A percentile compares a stretch with the other conserved stretches of the same genome.
Conservation (phyloP, 306 rosid species). For the Abrus pulchellus region DNA sequence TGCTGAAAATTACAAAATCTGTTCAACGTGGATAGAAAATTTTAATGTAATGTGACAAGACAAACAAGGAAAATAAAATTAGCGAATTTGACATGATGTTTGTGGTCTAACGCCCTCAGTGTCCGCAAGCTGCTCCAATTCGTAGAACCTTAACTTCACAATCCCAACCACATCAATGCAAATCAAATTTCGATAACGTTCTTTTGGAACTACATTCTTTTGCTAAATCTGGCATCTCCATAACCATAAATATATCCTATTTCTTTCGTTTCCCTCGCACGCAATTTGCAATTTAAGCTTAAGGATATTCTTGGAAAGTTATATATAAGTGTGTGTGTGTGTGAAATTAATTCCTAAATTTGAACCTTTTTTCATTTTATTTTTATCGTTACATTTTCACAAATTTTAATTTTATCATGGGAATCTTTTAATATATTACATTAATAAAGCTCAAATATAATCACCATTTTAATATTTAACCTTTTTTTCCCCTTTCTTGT, state of each 20-base stretch:
- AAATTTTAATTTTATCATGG: no score
- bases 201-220: background rate
- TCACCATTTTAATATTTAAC: no score
- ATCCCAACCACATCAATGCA: background rate
- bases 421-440: no score
- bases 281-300: no score
- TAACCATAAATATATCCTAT: background rate
- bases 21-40: background rate
- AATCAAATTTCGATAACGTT: background rate
- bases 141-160: background rate
- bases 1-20: background rate
- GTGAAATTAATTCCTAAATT: no score
- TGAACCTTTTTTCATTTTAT: no score
- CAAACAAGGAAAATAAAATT: background rate
- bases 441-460: no score
- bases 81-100: background rate
- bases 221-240: background rate
- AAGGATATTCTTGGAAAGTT: no score
- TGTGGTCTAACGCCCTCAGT: background rate
- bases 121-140: background rate
- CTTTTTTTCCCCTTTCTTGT: no score
- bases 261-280: no score
- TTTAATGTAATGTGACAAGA: background rate
- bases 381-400: no score
- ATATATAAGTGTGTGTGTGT: no score